These are phyloP conservation scores for Auxenochlorella pyrenoidosa DNA, from an alignment of 139 green algal species.

Conservation along the genomic window DNA sequence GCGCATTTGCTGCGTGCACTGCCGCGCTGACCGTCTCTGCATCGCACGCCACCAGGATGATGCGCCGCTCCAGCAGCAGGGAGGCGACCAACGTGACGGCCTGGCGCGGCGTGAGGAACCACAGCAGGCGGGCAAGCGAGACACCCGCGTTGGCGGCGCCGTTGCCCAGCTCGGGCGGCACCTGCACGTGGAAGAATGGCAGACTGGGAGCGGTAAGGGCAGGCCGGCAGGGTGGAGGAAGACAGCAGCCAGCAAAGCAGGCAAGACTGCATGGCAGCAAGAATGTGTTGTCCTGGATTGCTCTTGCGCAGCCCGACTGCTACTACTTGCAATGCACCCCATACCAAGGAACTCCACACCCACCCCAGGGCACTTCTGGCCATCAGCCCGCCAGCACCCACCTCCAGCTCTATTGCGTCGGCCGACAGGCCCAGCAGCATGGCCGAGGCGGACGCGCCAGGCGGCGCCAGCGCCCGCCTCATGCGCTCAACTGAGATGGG, in stretches of 20 bases:
- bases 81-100: conserved; percentile 71
- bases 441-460: not conserved
- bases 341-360: no score
- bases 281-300: no score
- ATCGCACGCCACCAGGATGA: conserved; percentile 71
- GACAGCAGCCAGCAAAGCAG: not conserved
- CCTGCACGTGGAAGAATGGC: conserved; percentile 46
- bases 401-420: conserved; percentile 37
- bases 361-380: no score
- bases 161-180: conserved; percentile 73
- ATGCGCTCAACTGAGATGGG: conserved; percentile 21
- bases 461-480: conserved; percentile 10
- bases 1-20: conserved; percentile 72
- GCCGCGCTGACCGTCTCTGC: conserved; percentile 72
- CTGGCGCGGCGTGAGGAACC: conserved; percentile 61
- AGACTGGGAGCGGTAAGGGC: no score
- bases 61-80: conserved; percentile 81
- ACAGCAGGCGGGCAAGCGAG: conserved; percentile 76
- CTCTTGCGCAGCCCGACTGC: no score
- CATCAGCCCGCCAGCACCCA: conserved; percentile 40
- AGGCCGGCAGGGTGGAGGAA: no score
- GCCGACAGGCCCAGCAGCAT: conserved; percentile 10
- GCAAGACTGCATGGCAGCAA: no score
- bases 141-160: conserved; percentile 66
- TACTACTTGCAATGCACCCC: no score